Percentiles rank a stretch among this genome's conserved stretches.
phyloP scores from a whole-genome alignment of 2,329 filamentous ascomycete genomes.

The Claviceps paspali region DNA sequence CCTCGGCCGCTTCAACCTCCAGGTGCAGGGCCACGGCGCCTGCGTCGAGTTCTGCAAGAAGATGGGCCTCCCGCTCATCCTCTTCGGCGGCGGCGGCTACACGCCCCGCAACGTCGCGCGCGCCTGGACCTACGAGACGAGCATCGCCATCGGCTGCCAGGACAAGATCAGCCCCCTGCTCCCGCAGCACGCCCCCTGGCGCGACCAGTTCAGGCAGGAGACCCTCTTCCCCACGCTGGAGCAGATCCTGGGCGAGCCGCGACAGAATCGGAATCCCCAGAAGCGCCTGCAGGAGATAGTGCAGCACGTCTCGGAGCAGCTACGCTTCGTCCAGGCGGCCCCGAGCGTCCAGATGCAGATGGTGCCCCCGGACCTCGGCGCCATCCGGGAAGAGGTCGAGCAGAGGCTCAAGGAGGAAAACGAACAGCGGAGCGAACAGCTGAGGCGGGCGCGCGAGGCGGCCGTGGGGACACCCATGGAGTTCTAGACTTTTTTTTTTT shows the following conservation, averaged over 20 bases:
- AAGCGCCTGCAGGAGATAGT: constrained; percentile 65
- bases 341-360: constrained; percentile 76
- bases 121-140: constrained; percentile 93
- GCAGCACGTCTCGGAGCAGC: constrained; percentile 65
- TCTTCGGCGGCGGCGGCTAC: constrained; percentile 91
- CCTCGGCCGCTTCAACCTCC: constrained; percentile 89
- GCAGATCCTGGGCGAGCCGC: constrained; percentile 49
- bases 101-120: constrained; percentile 92
- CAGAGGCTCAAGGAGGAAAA: constrained; percentile 48
- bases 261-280: constrained; percentile 63
- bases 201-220: constrained; percentile 76
- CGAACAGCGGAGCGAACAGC: constrained; percentile 39
- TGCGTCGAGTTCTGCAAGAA: constrained; percentile 84
- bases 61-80: constrained; percentile 64
- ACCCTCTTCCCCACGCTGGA: constrained; percentile 80
- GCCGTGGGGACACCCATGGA: constrained; percentile 44
- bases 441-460: constrained; percentile 39
- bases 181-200: constrained; percentile 68
- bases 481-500: too few relatives aligned
- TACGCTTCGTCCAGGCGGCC: constrained; percentile 69
- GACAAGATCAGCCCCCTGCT: constrained; percentile 57
- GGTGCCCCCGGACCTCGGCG: constrained; percentile 62
- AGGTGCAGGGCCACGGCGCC: constrained; percentile 83
- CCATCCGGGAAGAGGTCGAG: constrained; percentile 54
- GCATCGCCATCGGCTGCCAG: constrained; percentile 65